Base-by-base conservation (phyloP, 23 red algal genomes). In the Pyropia haitanensis region DNA sequence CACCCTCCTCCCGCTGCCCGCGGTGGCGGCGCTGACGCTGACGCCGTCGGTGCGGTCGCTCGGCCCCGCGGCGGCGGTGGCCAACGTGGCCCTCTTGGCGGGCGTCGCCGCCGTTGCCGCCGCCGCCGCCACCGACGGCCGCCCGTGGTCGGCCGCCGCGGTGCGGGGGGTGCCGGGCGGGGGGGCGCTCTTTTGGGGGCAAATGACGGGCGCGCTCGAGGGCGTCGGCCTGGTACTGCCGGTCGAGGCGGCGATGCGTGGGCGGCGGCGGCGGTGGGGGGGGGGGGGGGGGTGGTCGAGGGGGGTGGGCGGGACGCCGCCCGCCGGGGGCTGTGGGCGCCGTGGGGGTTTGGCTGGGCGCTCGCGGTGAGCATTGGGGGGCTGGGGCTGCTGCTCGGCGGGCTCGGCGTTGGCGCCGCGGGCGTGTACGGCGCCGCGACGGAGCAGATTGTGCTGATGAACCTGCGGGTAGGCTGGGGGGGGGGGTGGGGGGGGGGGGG, bases 171-270 rank as follows among this genome's bases (percentile, higher is more conserved):
- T 46, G 7, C 39, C 39, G 0, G 39, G 39, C 10, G 39, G 39
- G 39, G 39, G 39, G 53, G 85, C 92, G 19, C 48, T 96, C 18
- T 96, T 96, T 58, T 89, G 90, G 56, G 92, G 92, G 7, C 84
- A 89, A 26, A 84, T 96, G 71, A 95, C 81, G 34, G 85, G 85
- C 5, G 83, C 92, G 2, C 56, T 96, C 24, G 92, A 96, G 60
- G 92, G 92, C 46, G 90, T 96, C 53, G 92, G 84, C 20, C 68
- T 96, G 39, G 92, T 96, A 17, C 59, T 96, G 5, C 92, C 92
- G 15, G 72, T 96, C 5, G 70, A 96, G 51, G 46, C 77, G 14
- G 73, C 59, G 27, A 96, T 96, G 92, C 81, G 80, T 39, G 39
- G 67, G 15, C 67, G 64, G n/a, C 27, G 64, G 27, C 65, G 68